Conservation (phyloP, 495 filamentous ascomycete genomes). For the Cetradonia linearis region DNA sequence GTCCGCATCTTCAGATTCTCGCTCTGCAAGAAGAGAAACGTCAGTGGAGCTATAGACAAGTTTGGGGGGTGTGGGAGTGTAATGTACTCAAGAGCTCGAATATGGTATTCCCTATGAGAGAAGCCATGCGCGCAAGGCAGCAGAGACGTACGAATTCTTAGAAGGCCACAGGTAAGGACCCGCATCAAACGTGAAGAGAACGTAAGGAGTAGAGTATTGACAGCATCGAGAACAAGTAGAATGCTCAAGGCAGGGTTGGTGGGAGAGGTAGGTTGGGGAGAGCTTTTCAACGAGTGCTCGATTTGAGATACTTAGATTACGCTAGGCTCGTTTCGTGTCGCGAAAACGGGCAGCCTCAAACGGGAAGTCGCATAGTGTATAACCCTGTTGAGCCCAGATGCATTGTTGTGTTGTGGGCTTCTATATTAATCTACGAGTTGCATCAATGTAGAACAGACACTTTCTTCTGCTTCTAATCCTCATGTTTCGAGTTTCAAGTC, state of each 20-base stretch:
- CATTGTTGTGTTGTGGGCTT: neutral
- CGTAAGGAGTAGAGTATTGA: neutral
- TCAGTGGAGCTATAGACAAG: constrained; percentile 19
- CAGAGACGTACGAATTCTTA: neutral
- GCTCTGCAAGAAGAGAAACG: constrained; percentile 18
- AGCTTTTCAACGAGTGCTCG: neutral
- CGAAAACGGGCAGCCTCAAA: constrained; percentile 8
- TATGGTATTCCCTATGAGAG: constrained; percentile 28
- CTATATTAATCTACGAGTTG: neutral
- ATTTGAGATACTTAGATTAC: constrained; percentile 3
- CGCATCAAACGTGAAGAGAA: constrained; percentile 2
- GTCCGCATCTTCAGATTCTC: constrained; percentile 31
- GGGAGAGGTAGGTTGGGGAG: neutral
- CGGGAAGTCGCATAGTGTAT: neutral
- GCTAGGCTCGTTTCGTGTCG: constrained; percentile 4
- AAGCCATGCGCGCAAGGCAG: constrained; percentile 28
- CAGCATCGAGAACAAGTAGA: neutral
- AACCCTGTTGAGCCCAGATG: neutral
- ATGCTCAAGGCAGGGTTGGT: neutral
- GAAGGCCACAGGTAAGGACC: neutral
- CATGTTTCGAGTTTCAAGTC: neutral
- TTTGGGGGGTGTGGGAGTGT: constrained; percentile 12
- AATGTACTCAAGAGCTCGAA: constrained; percentile 33
- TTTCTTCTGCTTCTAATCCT: neutral
- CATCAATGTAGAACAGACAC: neutral